Conservation (phyloP, 163 green algal genomes). For the Chlamydomonas reinhardtii region DNA sequence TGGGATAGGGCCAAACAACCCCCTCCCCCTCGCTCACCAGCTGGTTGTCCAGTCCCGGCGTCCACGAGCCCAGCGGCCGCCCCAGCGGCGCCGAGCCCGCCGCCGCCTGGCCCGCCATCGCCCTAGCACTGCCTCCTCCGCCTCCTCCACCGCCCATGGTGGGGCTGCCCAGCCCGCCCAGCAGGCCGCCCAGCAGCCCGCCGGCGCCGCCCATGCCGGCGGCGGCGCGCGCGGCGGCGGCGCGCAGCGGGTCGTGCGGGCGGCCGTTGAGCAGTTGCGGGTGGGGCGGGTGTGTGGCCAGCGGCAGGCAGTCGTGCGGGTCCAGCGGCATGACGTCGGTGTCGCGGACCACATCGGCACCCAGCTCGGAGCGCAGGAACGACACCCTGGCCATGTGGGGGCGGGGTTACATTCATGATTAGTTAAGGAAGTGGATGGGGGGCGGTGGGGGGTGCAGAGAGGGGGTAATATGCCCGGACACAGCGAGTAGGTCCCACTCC, state of each 20-base stretch:
- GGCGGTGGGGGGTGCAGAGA: too few species aligned
- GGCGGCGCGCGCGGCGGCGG: background rate
- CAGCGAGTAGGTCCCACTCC: too few species aligned
- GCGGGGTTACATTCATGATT: too few species aligned
- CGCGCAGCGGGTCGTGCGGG: conserved; percentile 2
- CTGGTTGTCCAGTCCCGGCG: conserved; percentile 1
- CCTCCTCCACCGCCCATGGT: background rate
- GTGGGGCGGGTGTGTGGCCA: conserved; percentile 9
- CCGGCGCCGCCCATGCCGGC: background rate
- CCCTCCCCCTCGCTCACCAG: background rate
- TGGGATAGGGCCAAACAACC: too few species aligned
- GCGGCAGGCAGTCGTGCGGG: conserved; percentile 75
- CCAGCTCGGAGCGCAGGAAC: conserved; percentile 85
- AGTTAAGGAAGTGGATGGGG: too few species aligned
- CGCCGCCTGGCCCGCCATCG: background rate
- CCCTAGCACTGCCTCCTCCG: background rate
- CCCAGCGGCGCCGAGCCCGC: background rate
- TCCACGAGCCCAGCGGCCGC: conserved; percentile 13
- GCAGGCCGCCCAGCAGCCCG: conserved; percentile 8
- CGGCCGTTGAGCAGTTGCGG: conserved; percentile 70
- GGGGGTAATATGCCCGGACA: too few species aligned
- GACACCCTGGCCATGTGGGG: conserved; percentile 65
- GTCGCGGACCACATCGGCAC: conserved; percentile 82
- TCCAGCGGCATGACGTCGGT: conserved; percentile 83
- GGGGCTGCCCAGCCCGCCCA: background rate